These are phyloP conservation scores for Nakazawaea holstii DNA, from an alignment of 805 yeast species.

Conservation along the genomic window DNA sequence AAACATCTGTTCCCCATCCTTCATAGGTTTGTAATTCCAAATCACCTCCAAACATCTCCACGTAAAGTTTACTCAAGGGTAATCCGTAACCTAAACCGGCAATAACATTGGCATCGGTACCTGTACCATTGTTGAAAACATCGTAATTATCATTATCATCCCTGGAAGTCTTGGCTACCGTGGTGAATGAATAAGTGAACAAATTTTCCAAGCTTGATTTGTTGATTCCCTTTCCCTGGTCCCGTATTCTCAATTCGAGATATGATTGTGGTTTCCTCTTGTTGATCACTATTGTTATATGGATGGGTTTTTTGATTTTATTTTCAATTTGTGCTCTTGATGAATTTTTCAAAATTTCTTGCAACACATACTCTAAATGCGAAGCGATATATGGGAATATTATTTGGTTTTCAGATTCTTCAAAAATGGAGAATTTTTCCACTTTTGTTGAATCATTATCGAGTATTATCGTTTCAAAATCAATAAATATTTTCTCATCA, in stretches of 20 bases:
- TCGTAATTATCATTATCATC: conserved; percentile 54
- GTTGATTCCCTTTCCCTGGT: conserved; percentile 84
- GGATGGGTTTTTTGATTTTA: conserved; percentile 36
- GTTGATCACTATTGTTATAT: conserved; percentile 38
- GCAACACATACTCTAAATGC: conserved; percentile 82
- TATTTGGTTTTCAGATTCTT: conserved; percentile 29
- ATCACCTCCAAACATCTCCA: conserved; percentile 67
- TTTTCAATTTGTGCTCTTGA: conserved; percentile 85
- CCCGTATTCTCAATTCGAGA: conserved; percentile 68
- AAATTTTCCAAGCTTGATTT: conserved; percentile 60
- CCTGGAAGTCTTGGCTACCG: conserved; percentile 44
- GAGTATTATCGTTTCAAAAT: conserved; percentile 37
- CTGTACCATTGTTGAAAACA: conserved; percentile 60
- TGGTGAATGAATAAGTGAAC: conserved; percentile 83
- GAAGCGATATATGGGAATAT: conserved; percentile 81
- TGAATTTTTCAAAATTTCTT: conserved; percentile 83
- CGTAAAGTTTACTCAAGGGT: conserved; percentile 75
- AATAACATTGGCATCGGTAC: conserved; percentile 44
- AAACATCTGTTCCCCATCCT: conserved; percentile 80
- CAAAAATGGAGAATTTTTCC: conserved; percentile 24
- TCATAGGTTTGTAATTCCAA: conserved; percentile 63
- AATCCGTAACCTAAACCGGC: conserved; percentile 98
- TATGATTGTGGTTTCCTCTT: conserved; percentile 20
- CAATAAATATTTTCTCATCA: conserved; percentile 62
- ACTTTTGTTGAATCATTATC: conserved; percentile 23